Base-by-base conservation (phyloP, 2,329 filamentous ascomycete species). In the Ascochyta viciae-villosae region DNA sequence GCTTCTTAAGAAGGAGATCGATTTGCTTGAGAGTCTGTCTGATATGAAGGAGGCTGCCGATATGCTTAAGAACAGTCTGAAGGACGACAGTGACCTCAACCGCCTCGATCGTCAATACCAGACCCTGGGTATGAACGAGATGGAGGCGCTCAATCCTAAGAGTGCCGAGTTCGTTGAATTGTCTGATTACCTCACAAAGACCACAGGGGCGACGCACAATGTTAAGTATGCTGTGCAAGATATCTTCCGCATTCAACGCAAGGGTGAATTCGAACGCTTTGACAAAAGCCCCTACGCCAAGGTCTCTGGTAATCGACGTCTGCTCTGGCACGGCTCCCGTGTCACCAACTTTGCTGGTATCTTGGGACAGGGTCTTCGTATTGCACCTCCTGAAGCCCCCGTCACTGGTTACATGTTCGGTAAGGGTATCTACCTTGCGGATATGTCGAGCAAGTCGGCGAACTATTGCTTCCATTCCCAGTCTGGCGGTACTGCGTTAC, bases 321-420 rank as follows among this genome's bases (percentile, higher is more conserved):
- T 96, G 1, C 82, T 96, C 3, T 96, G 92, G 92, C 92, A 96
- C 71, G 92, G 92, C 15, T 93, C 90, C 15, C 87, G 91, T 31
- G 84, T 83, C 29, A 95, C 90, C 48, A 96, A 96, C 73, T 96
- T 88, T 63, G 91, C 89, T 68, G 92, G 92, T 69, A 96, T 96
- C 56, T 84, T 96, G 38, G 89, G 87, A 54, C 91, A 96, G 74
- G 92, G 92, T 62, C 83, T 96, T 6, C 89, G 91, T n/a, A 96
- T 96, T 62, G 92, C 92, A 6, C 92, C 92, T 0, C 89, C 89
- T 0, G 89, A 96, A 74, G 92, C 92, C 0, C 92, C 91, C 0
- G 87, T 87, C 0, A 84, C 82, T 4, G 91, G 91, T 1, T 92
- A 94, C 78, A 94, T 94, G 89, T 96, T 96, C 64, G 92, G 89